Conservation (phyloP, 306 rosid species). For the Dryas alaskensis region DNA sequence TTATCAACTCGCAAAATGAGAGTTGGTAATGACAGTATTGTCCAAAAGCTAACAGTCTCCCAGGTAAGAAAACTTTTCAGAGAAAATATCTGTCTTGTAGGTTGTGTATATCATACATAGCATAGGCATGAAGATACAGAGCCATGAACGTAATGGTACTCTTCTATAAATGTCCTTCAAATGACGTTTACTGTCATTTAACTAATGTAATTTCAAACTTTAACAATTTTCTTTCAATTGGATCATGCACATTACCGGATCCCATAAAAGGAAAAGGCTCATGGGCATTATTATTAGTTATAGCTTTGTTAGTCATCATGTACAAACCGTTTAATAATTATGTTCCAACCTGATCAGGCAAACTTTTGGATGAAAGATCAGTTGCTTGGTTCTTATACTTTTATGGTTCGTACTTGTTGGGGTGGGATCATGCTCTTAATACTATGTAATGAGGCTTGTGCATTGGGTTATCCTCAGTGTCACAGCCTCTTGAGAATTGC, state of each 20-base stretch:
- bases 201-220: not conserved
- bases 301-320: not conserved
- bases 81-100: conserved; percentile 17
- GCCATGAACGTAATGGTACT: not conserved
- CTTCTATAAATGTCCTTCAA: not conserved
- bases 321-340: not conserved
- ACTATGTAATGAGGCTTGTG: too few species aligned
- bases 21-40: conserved; percentile 82
- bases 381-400: not conserved
- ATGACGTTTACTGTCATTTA: not conserved
- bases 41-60: conserved; percentile 78
- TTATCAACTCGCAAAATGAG: conserved; percentile 89
- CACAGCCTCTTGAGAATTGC: too few species aligned
- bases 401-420: too few species aligned
- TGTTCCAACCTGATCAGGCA: not conserved
- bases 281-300: not conserved
- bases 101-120: not conserved
- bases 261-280: not conserved
- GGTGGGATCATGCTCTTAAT: too few species aligned
- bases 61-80: conserved; percentile 61
- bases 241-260: not conserved
- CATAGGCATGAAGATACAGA: not conserved
- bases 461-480: too few species aligned
- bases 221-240: not conserved
- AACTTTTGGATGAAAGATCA: not conserved